Conservation (phyloP, 1,139 yeast species). For the Sugiyamaella xylanicola region DNA sequence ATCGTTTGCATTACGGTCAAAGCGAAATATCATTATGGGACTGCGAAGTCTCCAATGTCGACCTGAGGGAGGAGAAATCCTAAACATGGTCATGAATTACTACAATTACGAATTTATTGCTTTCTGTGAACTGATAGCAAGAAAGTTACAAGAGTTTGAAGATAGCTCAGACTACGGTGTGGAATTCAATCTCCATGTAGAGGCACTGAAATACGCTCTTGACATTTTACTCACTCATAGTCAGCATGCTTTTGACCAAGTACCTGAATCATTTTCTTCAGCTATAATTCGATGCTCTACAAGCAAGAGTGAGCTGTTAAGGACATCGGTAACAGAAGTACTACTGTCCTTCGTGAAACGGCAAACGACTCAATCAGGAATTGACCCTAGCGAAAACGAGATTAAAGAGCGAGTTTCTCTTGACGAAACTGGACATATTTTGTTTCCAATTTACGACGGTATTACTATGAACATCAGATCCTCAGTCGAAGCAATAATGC, state of each 20-base stretch:
- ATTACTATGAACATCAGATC: constrained; percentile 24
- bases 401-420: constrained; percentile 1
- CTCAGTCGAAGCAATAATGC: constrained; percentile 21
- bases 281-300: constrained; percentile 27
- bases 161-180: constrained; percentile 18
- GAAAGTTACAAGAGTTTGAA: constrained; percentile 27
- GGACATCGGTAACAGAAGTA: constrained; percentile 24
- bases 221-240: constrained; percentile 26
- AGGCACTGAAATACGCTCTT: constrained; percentile 22
- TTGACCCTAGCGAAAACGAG: background rate
- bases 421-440: constrained; percentile 19
- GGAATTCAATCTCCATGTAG: constrained; percentile 24
- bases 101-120: constrained; percentile 23
- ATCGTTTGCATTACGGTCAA: constrained; percentile 17
- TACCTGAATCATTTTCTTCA: constrained; percentile 21
- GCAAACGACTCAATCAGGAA: background rate
- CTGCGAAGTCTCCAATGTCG: constrained; percentile 26
- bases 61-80: constrained; percentile 25
- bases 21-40: constrained; percentile 31
- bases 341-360: constrained; percentile 24
- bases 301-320: constrained; percentile 24
- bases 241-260: constrained; percentile 10
- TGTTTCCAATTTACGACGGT: constrained; percentile 24
- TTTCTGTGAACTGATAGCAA: constrained; percentile 23
- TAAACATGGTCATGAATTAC: constrained; percentile 21